Percentiles rank a stretch among this genome's conserved stretches.
Evolutionary conservation across 768 basidiomycete species (phyloP).

Genomic region (Serendipita sp.): DNA sequence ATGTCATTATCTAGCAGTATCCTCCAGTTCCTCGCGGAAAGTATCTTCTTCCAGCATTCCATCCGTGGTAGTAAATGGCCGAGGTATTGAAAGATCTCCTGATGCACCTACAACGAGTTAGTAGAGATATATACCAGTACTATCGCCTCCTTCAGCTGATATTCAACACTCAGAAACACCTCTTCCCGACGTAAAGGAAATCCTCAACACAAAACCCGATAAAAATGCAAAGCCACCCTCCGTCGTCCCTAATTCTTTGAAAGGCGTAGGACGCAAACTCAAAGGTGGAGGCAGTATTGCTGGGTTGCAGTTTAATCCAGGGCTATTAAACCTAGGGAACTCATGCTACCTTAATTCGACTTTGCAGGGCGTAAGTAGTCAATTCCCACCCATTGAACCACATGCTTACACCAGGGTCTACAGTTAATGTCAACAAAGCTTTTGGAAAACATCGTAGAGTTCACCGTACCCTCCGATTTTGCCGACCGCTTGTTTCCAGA

Average conservation of each 20-base stretch:
- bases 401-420: constrained; percentile 6
- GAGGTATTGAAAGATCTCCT: too few relatives aligned
- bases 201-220: constrained; percentile 3
- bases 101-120: too few relatives aligned
- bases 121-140: too few relatives aligned
- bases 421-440: constrained; percentile 54
- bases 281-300: neutral
- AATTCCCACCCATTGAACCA: constrained; percentile 14
- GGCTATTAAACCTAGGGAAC: constrained; percentile 13
- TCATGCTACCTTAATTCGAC: constrained; percentile 97
- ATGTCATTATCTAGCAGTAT: too few relatives aligned
- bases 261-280: neutral
- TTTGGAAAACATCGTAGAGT: constrained; percentile 40
- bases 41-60: too few relatives aligned
- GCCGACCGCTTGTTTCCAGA: constrained; percentile 30
- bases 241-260: neutral
- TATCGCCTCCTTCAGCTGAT: too few relatives aligned
- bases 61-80: too few relatives aligned
- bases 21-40: too few relatives aligned
- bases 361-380: constrained; percentile 58
- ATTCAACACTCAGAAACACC: too few relatives aligned
- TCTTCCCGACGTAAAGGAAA: neutral
- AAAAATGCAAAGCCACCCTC: neutral
- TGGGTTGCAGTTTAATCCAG: constrained; percentile 6
- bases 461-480: constrained; percentile 27